Base-by-base conservation (phyloP, 306 rosid species). In the Pterocarpus santalinus region DNA sequence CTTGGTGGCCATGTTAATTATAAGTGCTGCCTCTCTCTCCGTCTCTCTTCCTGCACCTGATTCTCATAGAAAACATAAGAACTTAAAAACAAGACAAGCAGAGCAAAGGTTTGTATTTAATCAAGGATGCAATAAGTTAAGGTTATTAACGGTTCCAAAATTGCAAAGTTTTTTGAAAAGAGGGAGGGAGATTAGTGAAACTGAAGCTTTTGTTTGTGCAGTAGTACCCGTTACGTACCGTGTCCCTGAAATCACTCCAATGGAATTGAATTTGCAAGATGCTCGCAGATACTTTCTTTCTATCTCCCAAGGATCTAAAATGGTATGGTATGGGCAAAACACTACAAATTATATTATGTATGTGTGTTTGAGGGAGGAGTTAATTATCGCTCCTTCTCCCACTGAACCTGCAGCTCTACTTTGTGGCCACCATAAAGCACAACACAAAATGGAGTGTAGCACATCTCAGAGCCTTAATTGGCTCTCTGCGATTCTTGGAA, bases 321-420 rank as follows among this genome's bases (percentile, higher is more conserved):
- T 47, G 13, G 53, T 47, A 1, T 3, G 41, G 41, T 6, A 38
- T 5, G 5, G 41, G 5, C 41, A 38, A 1, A 4, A 38, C 41
- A 4, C 3, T 4, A 38, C 7, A 38, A 38, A 43, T 43, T 43
- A 43, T 43, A 9, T 43, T 2, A 43, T 43, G 8, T 41, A 7
- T 6, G 4, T 4, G 30, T 55, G 28, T 63, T 12, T 12, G 51
- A 64, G 39, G 10, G 79, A 39, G 77, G 4, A 5, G 47, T 7
- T 5, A 64, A 41, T 82, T 87, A 90, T 92, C 91, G 41, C 86
- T 90, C 90, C 51, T 85, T 90, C 77, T 88, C 91, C 94, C 97
- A 91, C 82, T 85, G 61, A 77, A 72, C 77, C 12, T 88, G 34
- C 41, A 38, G 88, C 51, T 87, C 79, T 0, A 72, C 80, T 80